Conservation (phyloP, 176 grass and related monocot genomes). For the Rhynchospora pubera region DNA sequence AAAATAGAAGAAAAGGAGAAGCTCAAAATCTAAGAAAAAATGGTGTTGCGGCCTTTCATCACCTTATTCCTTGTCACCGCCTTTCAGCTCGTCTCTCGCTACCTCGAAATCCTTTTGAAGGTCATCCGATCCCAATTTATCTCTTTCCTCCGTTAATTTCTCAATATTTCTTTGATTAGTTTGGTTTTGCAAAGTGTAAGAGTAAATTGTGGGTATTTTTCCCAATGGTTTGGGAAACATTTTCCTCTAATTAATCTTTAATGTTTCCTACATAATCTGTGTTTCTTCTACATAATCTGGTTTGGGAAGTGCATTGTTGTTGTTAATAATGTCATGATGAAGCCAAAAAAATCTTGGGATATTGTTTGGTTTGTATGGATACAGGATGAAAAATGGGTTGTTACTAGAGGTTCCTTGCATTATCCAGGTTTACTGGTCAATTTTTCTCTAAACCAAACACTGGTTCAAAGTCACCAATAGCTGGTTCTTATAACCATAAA, state of each 20-base stretch:
- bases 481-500: neutral
- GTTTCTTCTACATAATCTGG: neutral
- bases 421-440: neutral
- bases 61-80: slow-evolving; percentile 56
- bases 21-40: slow-evolving; percentile 13
- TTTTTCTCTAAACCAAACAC: neutral
- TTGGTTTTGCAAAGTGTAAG: neutral
- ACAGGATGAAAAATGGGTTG: neutral
- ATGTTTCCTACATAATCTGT: neutral
- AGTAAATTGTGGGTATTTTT: neutral
- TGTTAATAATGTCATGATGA: neutral
- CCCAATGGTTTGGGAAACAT: neutral
- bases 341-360: neutral
- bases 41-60: slow-evolving; percentile 50
- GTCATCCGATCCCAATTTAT: slow-evolving; percentile 28
- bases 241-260: neutral
- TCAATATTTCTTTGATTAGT: neutral
- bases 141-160: neutral
- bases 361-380: neutral
- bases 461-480: neutral
- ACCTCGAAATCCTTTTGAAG: slow-evolving; percentile 56
- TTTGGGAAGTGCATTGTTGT: neutral
- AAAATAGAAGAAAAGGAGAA: neutral
- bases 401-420: neutral
- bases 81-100: slow-evolving; percentile 53